Conservation (phyloP, 73 alveolate genomes). For the Stentor roeselii region DNA sequence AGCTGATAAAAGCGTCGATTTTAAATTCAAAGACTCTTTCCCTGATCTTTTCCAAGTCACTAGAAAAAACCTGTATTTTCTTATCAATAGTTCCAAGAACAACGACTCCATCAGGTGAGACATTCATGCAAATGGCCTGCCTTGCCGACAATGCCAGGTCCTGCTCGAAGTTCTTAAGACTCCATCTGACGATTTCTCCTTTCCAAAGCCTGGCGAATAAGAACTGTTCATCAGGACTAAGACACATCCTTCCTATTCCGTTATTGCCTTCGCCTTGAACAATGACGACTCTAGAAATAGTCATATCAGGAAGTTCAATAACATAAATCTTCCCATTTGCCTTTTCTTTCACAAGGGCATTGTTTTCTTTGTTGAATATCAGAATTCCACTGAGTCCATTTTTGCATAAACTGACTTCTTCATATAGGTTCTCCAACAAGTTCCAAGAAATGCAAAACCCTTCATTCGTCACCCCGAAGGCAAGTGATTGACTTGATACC, state of each 20-base stretch:
- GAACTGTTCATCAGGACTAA: background rate
- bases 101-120: background rate
- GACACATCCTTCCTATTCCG: background rate
- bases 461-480: background rate
- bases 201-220: background rate
- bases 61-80: no score
- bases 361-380: background rate
- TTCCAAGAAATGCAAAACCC: background rate
- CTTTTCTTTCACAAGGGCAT: background rate
- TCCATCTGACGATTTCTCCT: background rate
- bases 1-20: slow-evolving; percentile 4
- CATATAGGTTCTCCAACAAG: background rate
- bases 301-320: background rate
- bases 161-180: background rate
- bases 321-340: background rate
- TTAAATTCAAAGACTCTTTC: background rate
- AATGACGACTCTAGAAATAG: no score
- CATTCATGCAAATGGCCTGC: background rate
- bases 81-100: background rate
- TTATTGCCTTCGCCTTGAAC: background rate
- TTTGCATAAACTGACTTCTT: background rate
- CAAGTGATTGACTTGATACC: background rate
- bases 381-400: background rate
- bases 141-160: background rate
- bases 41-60: background rate